Conservation (phyloP, 2,329 filamentous ascomycete species). For the Fusarium clavum region DNA sequence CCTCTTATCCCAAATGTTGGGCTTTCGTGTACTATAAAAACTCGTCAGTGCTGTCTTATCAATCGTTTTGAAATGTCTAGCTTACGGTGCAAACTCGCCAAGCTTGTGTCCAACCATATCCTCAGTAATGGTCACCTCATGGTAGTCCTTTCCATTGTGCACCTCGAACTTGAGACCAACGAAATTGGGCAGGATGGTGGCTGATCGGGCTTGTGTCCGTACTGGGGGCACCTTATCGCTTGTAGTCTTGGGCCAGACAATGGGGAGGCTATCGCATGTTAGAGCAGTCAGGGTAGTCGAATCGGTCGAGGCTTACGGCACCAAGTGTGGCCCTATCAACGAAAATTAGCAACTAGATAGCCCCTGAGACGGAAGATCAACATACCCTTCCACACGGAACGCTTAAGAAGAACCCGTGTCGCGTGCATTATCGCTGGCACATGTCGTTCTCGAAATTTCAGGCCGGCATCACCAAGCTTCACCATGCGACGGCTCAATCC, state of each 20-base stretch:
- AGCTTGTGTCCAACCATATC: slow-evolving; percentile 98
- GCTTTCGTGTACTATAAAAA: slow-evolving; percentile 64
- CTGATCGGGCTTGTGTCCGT: slow-evolving; percentile 85
- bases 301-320: slow-evolving; percentile 58
- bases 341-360: slow-evolving; percentile 36
- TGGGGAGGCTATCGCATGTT: slow-evolving; percentile 65
- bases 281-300: slow-evolving; percentile 41
- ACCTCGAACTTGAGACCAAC: slow-evolving; percentile 90
- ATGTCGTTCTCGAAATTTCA: slow-evolving; percentile 44
- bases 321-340: slow-evolving; percentile 62
- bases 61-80: slow-evolving; percentile 40
- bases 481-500: slow-evolving; percentile 24
- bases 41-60: slow-evolving; percentile 15
- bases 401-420: slow-evolving; percentile 74
- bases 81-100: slow-evolving; percentile 90
- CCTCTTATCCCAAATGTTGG: slow-evolving; percentile 64
- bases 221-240: slow-evolving; percentile 78
- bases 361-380: background rate
- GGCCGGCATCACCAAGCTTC: slow-evolving; percentile 32
- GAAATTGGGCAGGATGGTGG: slow-evolving; percentile 92
- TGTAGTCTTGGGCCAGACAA: slow-evolving; percentile 67
- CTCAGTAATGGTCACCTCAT: slow-evolving; percentile 86
- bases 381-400: slow-evolving; percentile 90
- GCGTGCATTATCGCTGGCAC: slow-evolving; percentile 69
- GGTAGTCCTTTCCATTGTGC: slow-evolving; percentile 90